A percentile compares a stretch with the other conserved stretches of the same genome.
These are phyloP conservation scores for Suhomyces taliae DNA, from an alignment of 1,139 yeast genomes.

Conservation along the genomic window DNA sequence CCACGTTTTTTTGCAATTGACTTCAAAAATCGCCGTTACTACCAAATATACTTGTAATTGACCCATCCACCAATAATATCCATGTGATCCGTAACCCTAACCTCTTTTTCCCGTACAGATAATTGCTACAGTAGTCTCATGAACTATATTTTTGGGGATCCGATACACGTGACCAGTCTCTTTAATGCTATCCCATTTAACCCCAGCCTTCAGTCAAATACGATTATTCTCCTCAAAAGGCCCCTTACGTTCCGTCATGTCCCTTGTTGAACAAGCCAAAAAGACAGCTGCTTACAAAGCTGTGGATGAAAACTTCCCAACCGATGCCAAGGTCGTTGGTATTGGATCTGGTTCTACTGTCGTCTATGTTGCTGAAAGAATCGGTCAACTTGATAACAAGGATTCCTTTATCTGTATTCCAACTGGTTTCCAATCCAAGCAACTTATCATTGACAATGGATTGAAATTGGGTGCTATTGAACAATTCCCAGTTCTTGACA, in stretches of 20 bases:
- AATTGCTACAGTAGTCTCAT: too few species aligned
- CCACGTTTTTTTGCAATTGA: too few species aligned
- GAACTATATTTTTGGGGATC: too few species aligned
- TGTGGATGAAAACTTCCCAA: constrained; percentile 83
- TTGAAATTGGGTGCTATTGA: constrained; percentile 79
- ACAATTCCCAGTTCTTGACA: constrained; percentile 75
- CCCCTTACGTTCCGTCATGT: constrained; percentile 4
- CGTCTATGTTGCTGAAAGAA: constrained; percentile 90
- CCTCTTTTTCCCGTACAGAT: too few species aligned
- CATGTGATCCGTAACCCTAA: too few species aligned
- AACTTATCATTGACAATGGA: constrained; percentile 79
- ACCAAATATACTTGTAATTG: too few species aligned
- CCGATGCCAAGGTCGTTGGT: constrained; percentile 74
- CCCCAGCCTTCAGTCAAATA: not conserved
- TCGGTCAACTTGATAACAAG: constrained; percentile 69
- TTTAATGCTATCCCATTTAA: not conserved
- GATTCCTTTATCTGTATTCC: constrained; percentile 75
- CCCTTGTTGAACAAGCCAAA: constrained; percentile 64
- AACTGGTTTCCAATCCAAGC: constrained; percentile 94
- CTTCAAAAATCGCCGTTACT: too few species aligned
- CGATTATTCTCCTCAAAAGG: not conserved
- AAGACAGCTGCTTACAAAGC: constrained; percentile 88
- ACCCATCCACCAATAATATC: too few species aligned
- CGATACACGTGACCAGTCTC: not conserved
- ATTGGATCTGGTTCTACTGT: constrained; percentile 98